Evolutionary conservation across 768 basidiomycete species (phyloP).

Genomic region (Pulveroboletus sp.): DNA sequence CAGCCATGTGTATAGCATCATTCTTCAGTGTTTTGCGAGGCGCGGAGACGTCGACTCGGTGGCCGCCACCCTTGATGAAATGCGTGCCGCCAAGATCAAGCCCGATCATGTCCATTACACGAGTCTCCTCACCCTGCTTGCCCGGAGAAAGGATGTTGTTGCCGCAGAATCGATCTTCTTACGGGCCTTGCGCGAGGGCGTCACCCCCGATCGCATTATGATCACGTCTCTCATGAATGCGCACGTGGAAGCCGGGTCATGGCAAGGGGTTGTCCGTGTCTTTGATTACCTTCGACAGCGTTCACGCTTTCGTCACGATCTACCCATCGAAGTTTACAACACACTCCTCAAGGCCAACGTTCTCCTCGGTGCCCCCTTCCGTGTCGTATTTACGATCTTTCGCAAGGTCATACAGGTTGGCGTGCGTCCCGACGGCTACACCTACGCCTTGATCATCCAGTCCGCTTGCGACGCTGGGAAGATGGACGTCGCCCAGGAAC

Average conservation of each 20-base stretch:
- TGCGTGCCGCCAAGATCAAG: conserved; percentile 49
- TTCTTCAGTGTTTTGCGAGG: conserved; percentile 56
- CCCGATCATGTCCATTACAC: conserved; percentile 61
- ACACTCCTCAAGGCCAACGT: conserved; percentile 83
- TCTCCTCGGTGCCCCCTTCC: conserved; percentile 74
- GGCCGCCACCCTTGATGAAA: conserved; percentile 51
- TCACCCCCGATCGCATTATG: conserved; percentile 65
- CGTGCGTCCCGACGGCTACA: conserved; percentile 56
- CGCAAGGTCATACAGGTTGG: conserved; percentile 46
- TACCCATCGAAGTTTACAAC: conserved; percentile 67
- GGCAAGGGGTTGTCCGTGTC: conserved; percentile 67
- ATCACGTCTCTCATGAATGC: conserved; percentile 76
- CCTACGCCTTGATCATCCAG: conserved; percentile 75
- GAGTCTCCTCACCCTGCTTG: conserved; percentile 63
- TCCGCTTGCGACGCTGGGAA: conserved; percentile 73
- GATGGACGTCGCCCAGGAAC: conserved; percentile 60
- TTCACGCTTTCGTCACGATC: conserved; percentile 33
- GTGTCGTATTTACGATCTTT: conserved; percentile 60
- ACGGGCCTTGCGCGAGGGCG: conserved; percentile 57
- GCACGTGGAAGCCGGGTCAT: conserved; percentile 77
- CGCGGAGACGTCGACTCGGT: conserved; percentile 55
- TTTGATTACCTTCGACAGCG: conserved; percentile 59
- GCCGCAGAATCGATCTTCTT: conserved; percentile 68
- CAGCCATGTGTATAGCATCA: conserved; percentile 52
- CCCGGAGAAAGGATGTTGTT: conserved; percentile 55